phyloP scores from a whole-genome alignment of 768 basidiomycete genomes.

The Agaricus blazei region DNA sequence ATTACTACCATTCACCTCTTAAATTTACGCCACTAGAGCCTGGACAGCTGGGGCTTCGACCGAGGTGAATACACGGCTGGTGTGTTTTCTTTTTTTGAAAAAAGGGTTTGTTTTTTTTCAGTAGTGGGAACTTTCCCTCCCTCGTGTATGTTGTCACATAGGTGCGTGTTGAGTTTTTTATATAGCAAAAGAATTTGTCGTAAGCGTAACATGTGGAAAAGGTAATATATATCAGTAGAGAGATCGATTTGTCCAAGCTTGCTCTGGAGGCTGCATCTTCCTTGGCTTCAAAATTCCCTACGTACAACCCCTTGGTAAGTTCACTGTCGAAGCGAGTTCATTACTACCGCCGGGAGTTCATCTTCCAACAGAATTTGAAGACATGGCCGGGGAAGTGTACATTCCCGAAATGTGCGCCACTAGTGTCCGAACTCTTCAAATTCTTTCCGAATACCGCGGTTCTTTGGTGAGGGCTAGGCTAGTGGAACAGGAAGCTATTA shows the following conservation, averaged over 20 bases:
- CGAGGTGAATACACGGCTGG: too few relatives aligned
- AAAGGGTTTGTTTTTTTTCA: too few relatives aligned
- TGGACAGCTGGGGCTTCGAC: too few relatives aligned
- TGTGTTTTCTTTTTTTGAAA: too few relatives aligned
- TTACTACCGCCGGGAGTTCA: slow-evolving; percentile 45
- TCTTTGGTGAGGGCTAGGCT: slow-evolving; percentile 74
- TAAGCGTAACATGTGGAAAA: too few relatives aligned
- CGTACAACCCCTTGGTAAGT: slow-evolving; percentile 16
- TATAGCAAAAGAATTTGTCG: too few relatives aligned
- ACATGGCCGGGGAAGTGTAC: slow-evolving; percentile 76
- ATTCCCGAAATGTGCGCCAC: slow-evolving; percentile 21
- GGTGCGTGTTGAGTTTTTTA: too few relatives aligned
- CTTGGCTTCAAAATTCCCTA: slow-evolving; percentile 19
- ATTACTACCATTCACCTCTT: too few relatives aligned
- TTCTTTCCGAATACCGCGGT: slow-evolving; percentile 91
- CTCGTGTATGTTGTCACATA: too few relatives aligned
- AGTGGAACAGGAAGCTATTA: slow-evolving; percentile 95
- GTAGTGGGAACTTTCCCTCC: too few relatives aligned
- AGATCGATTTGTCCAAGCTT: slow-evolving; percentile 22
- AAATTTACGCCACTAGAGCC: too few relatives aligned
- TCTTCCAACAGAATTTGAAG: slow-evolving; percentile 50
- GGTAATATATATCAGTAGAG: too few relatives aligned
- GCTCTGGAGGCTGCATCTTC: slow-evolving; percentile 59
- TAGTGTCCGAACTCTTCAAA: slow-evolving; percentile 71
- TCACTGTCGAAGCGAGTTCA: slow-evolving; percentile 42